Base-by-base conservation (phyloP, 2,329 filamentous ascomycete species). In the Bertia moriformis region DNA sequence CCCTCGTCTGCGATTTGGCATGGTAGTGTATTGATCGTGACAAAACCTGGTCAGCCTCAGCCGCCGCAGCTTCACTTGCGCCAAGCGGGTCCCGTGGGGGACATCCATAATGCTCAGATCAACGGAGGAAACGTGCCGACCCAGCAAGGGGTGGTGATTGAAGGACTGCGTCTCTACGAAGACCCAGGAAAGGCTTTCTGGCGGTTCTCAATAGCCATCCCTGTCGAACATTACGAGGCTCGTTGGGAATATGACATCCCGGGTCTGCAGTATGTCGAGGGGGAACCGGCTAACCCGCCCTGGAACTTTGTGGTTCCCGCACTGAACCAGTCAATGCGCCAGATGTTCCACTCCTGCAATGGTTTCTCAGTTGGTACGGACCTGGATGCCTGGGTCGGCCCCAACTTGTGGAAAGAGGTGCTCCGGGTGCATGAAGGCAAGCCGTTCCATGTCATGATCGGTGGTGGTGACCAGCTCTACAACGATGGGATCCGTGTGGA, bases 271-370 rank as follows among this genome's bases (percentile, higher is more conserved):
- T 68, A 65, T 37, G 80, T 78, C 51, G 62, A 66, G 39, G 71
- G 70, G 46, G 60, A 65, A 29, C 66, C 65, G 45, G 73, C 75
- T 53, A 65, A 67, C 4, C 64, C 61, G 42, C 59, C 56, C 63
- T 93, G 69, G 62, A 73, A 47, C 38, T 98, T 98, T 59, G 93
- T 82, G 67, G 75, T 96, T 3, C 89, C 91, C 12, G 85, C 83
- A 12, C 67, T 69, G 42, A 73, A 76, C 35, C 80, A 95, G 58
- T 83, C 84, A 3, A 96, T 98, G 89, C 86, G 93, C 54, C 83
- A 95, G 53, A 93, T 96, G 85, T 98, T 95, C 60, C 83, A 95
- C 63, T 94, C 85, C 41, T 95, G 91, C 63, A 98, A 98, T 57
- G 93, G 91, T 14, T 98, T 98, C 63, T 89, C 83, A 47, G 71